phyloP scores from a whole-genome alignment of 768 basidiomycete genomes.

The Psilocybe sp. region DNA sequence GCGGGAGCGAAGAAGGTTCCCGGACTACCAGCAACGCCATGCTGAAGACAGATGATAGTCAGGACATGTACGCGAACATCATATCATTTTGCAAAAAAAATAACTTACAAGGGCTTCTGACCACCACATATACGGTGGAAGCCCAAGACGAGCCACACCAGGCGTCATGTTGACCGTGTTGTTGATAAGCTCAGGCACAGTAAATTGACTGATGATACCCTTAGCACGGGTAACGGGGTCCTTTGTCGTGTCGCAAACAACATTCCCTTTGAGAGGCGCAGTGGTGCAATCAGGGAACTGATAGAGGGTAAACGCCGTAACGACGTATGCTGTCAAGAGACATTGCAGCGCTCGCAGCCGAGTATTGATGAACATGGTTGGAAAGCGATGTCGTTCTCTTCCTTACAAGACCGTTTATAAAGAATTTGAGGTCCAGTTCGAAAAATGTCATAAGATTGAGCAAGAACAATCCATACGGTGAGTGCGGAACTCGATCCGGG shows the following conservation, averaged over 20 bases:
- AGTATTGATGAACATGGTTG: no score
- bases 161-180: conserved; percentile 49
- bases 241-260: conserved; percentile 45
- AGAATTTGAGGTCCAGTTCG: no score
- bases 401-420: no score
- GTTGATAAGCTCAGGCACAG: conserved; percentile 45
- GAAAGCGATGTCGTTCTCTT: no score
- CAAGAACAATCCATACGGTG: no score
- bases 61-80: background rate
- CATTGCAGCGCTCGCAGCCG: background rate
- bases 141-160: conserved; percentile 52
- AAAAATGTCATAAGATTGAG: no score
- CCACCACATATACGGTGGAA: conserved; percentile 62
- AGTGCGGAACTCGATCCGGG: no score
- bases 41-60: conserved; percentile 28
- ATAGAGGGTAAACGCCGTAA: conserved; percentile 21
- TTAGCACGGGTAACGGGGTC: conserved; percentile 44
- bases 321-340: conserved; percentile 10
- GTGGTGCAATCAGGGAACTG: conserved; percentile 49
- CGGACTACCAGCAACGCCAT: conserved; percentile 52
- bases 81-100: background rate
- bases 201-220: conserved; percentile 48
- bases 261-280: conserved; percentile 41
- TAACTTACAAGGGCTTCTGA: conserved; percentile 50
- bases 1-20: conserved; percentile 47